Evolutionary conservation across 805 yeast species (phyloP), one percentile per base, ranked within the genome.

Genomic region (Saccharomycopsis selenospora): DNA sequence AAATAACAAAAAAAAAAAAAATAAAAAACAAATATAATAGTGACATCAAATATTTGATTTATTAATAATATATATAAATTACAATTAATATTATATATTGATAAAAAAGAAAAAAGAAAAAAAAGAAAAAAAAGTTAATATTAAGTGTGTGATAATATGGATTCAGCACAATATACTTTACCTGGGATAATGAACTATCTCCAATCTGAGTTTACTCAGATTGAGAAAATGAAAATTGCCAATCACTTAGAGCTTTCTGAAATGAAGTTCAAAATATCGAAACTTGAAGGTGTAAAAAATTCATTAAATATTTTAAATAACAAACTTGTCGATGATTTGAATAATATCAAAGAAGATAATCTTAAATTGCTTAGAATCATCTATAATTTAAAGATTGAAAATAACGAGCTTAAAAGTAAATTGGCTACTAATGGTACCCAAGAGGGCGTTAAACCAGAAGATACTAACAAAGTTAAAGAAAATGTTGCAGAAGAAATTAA

Each of bases 181-280:
- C 69, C 71, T 40, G 84, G 85, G 45, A 79, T 80, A 27, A 77
- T 80, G 78, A 75, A 77, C 57, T 80, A 75, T 53, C 67, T 80
- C 57, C 85, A 80, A 58, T 66, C 74, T 22, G 84, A 80, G 56
- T 79, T 79, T 72, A 78, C 80, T 47, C 72, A 70, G 50, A 76
- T 75, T 59, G 85, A 80, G 59, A 72, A 77, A 47, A 79, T 76
- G 55, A 65, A 80, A 45, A 75, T 79, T 46, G 73, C 73, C 40
- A 79, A 82, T 80, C 80, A 75, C 50, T 63, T 77, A 45, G 84
- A 79, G 57, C 66, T 73, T 30, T 77, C 79, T 17, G 84, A 79
- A 56, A 75, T 79, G 81, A 75, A 70, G 61, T 66, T 71, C 25
- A 60, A 65, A 27, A 73, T 79, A 42, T 71, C 77, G 3, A 68